Percentiles rank a stretch among this genome's conserved stretches.
Evolutionary conservation across 306 rosid species (phyloP).

Genomic region (Neltuma alba): DNA sequence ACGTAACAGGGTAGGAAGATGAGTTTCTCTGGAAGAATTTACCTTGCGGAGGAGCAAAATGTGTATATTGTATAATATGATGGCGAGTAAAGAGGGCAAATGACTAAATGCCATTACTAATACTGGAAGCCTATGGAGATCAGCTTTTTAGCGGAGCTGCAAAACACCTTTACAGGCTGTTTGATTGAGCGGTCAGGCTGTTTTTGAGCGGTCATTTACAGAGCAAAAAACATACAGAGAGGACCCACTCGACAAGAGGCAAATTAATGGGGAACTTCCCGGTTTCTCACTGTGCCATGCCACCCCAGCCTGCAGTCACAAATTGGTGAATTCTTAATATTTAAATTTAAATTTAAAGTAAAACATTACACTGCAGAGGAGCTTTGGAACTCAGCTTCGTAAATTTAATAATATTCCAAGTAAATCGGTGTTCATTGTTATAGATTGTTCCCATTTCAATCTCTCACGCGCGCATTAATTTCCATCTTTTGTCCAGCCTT

Average conservation of each 20-base stretch:
- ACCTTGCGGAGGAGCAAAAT: slow-evolving; percentile 36
- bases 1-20: not conserved
- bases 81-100: slow-evolving; percentile 14
- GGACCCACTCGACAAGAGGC: slow-evolving; percentile 33
- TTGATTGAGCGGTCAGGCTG: slow-evolving; percentile 49
- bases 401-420: too few species aligned
- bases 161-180: slow-evolving; percentile 54
- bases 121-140: slow-evolving; percentile 36
- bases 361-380: too few species aligned
- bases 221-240: slow-evolving; percentile 11
- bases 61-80: slow-evolving; percentile 4
- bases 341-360: too few species aligned
- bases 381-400: too few species aligned
- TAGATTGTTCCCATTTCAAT: too few species aligned
- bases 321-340: too few species aligned
- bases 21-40: not conserved
- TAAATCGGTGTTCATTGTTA: too few species aligned
- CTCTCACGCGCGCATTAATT: too few species aligned
- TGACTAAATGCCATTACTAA: slow-evolving; percentile 27
- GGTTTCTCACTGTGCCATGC: not conserved
- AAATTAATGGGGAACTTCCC: not conserved
- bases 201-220: too few species aligned
- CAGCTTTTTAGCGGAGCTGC: slow-evolving; percentile 43
- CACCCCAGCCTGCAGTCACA: too few species aligned
- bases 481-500: too few species aligned